Evolutionary conservation across 2,329 filamentous ascomycete species (phyloP), one percentile per base, ranked within the genome.

Genomic region (Beauveria caledonica): DNA sequence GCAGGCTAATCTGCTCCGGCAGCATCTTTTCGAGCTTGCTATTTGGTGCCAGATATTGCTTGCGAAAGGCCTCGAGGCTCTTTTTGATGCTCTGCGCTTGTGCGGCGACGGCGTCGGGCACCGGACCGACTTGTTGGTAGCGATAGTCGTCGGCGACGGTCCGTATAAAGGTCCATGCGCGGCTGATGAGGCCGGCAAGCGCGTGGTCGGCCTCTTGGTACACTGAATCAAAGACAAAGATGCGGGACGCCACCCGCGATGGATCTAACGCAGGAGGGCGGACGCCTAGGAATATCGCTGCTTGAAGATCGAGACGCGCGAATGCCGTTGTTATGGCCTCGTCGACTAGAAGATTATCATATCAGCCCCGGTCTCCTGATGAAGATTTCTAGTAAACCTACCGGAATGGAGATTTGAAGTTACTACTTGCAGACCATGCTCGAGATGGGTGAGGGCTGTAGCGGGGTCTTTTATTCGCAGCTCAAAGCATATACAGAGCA

Each of bases 401-500:
- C 62, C 51, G 11, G 39, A 36, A 52, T 63, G 45, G 3, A 60
- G 25, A 62, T 63, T 63, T 23, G 50, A 51, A 29, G 46, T 56
- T 2, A 64, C 51, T 9, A 64, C 54, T 23, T 59, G 59, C 5
- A 64, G 36, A 9, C 61, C 51, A 29, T 62, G 44, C 13, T 64
- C 60, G 6, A 65, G 58, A 33, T 65, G 64, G 21, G 51, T 61
- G 8, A 63, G 49, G 6, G 64, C 64, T 21, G 50, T 44, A 1
- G 39, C 51, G 1, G 58, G 44, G 11, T 62, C 50, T 13, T 52
- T 53, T 33, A 63, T 64, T 9, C 60, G 56, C n/a, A 65, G 40
- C 54, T 65, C 63, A 23, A 64, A 64, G 45, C 60, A 65, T 15
- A 65, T 62, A 36, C 59, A 65, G 9, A 65, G 27, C 23, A 64